These are phyloP conservation scores for Aspergillus mulundensis DNA, from an alignment of 495 filamentous ascomycete species.

Conservation along the genomic window DNA sequence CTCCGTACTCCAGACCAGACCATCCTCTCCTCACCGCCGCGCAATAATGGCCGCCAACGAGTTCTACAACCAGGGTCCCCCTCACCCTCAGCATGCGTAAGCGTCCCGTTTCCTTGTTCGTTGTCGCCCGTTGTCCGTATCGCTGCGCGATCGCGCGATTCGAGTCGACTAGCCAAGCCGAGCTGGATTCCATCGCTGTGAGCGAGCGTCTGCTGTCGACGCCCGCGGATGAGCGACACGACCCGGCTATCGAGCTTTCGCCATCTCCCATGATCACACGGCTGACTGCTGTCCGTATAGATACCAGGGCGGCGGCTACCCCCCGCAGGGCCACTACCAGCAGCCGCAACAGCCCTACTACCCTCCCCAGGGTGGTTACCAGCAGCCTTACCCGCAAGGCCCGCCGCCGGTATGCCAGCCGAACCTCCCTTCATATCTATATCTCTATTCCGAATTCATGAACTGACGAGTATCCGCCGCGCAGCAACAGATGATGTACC, in stretches of 20 bases:
- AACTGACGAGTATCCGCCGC: not conserved
- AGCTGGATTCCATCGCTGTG: not conserved
- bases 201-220: too few species aligned
- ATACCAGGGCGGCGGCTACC: constrained; percentile 17
- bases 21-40: not conserved
- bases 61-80: constrained; percentile 23
- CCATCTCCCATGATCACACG: not conserved
- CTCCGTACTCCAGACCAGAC: too few species aligned
- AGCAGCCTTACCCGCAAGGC: constrained; percentile 14
- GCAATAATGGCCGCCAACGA: constrained; percentile 18
- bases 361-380: constrained; percentile 16
- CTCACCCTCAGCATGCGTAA: constrained; percentile 26
- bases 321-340: constrained; percentile 5
- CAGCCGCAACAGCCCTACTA: constrained; percentile 6
- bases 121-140: not conserved
- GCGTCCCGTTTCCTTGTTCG: not conserved
- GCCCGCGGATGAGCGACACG: too few species aligned
- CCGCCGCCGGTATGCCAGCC: constrained; percentile 22
- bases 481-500: constrained; percentile 49
- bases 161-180: not conserved
- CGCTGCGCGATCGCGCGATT: not conserved
- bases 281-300: not conserved
- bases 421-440: too few species aligned
- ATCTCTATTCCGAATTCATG: too few species aligned
- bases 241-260: too few species aligned